Percentiles rank a stretch among this genome's conserved stretches.
These are phyloP conservation scores for Psidium friedrichsthalianum DNA, from an alignment of 345 rosid genomes.

Conservation along the genomic window DNA sequence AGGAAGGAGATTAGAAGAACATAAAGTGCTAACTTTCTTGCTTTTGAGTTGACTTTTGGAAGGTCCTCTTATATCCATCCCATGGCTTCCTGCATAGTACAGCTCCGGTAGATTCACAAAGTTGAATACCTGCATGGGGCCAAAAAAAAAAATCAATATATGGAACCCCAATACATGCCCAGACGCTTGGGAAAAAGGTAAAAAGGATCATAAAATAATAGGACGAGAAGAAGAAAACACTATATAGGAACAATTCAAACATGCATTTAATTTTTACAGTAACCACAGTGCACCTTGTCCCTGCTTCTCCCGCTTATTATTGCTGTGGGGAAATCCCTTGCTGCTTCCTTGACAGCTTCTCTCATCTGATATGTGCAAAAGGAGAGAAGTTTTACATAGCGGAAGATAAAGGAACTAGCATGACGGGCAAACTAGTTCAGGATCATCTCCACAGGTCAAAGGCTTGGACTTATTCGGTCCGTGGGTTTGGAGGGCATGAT, in stretches of 20 bases:
- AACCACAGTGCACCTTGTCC: constrained; percentile 58
- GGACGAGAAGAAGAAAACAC: neutral
- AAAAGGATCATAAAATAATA: neutral
- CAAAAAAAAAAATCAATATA: neutral
- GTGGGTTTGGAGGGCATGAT: neutral
- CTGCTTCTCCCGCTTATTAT: constrained; percentile 89
- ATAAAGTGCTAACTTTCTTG: constrained; percentile 26
- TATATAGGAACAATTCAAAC: neutral
- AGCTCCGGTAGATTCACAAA: constrained; percentile 74
- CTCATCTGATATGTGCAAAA: constrained; percentile 46
- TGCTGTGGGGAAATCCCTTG: constrained; percentile 75
- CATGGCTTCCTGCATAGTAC: constrained; percentile 96
- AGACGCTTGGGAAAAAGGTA: neutral
- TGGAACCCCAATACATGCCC: neutral
- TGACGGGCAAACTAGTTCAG: neutral
- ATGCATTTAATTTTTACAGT: neutral
- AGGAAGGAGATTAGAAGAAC: neutral
- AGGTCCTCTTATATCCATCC: constrained; percentile 98
- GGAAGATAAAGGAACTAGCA: neutral
- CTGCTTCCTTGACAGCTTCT: constrained; percentile 57
- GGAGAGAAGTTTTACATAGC: neutral
- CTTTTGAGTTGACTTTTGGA: constrained; percentile 24
- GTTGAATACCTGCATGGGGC: constrained; percentile 44
- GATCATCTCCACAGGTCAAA: neutral
- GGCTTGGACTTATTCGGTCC: neutral